Evolutionary conservation across 2,329 filamentous ascomycete species (phyloP), one percentile per base, ranked within the genome.

Genomic region (Helminthosporium solani): DNA sequence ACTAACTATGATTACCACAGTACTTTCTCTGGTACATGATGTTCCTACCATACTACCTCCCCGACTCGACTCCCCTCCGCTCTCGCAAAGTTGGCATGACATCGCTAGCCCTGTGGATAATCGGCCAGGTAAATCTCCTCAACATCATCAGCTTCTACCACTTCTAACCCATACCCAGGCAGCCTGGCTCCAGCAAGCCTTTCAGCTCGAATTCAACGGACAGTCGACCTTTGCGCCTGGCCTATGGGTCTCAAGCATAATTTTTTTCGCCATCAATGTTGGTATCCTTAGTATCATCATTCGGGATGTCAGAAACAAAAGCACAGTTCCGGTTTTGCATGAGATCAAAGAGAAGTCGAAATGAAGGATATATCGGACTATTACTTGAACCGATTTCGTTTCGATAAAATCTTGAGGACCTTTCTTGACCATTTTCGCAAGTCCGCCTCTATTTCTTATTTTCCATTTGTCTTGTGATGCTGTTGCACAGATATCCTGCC

Each of bases 21-120:
- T 99, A 99, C 70, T 99, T 99, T 70, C 81, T 99, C 40, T 99
- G 94, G 94, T 97, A 99, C 71, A 85, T 96, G 71, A 83, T 96
- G 54, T 88, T 99, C 58, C 76, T 97, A 2, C 94, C 94, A 0
- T 85, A 96, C 40, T 95, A 96, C 67, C 84, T 99, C 0, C 90
- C 92, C 0, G 74, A 74, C 30, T 96, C 91, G 0, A 86, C 86
- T 0, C 78, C 96, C 12, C 72, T 95, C 1, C 71, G 68, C 3
- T 76, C 73, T 2, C 82, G 82, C 0, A 61, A 63, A 5, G 71
- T 86, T 3, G 94, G 94, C 1, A 48, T 87, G 1, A 58, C 75
- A 0, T 88, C 88, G 0, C 74, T 88, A 5, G 58, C 73, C 1
- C 71, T 91, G 3, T 99, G 94, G 94, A 72, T 95, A 1, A 61